Evolutionary conservation across 179 eudicot genomes (phyloP), one percentile per base, ranked within the genome.

Genomic region (Actinidia arguta): DNA sequence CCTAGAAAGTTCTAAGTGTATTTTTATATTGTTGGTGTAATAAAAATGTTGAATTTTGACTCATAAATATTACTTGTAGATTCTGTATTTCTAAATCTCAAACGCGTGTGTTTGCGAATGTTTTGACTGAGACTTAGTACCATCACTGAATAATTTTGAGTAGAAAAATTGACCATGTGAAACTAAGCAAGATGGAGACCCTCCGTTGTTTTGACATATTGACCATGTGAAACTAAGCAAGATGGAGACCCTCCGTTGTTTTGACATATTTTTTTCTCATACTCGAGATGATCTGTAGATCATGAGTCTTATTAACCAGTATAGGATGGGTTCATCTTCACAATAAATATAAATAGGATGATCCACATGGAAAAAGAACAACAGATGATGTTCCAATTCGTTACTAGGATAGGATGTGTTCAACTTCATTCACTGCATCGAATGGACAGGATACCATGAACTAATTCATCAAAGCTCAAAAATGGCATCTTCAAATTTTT

Each of bases 111-210:
- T n/a, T n/a, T n/a, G n/a, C n/a, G n/a, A n/a, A n/a, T n/a, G n/a
- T n/a, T n/a, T n/a, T n/a, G n/a, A n/a, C n/a, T n/a, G n/a, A n/a
- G n/a, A n/a, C n/a, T n/a, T n/a, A n/a, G n/a, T n/a, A n/a, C n/a
- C n/a, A n/a, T n/a, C n/a, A n/a, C n/a, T n/a, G n/a, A n/a, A n/a
- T n/a, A n/a, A n/a, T n/a, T n/a, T n/a, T n/a, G n/a, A n/a, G n/a
- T n/a, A n/a, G n/a, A n/a, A n/a, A n/a, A n/a, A n/a, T n/a, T n/a
- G n/a, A n/a, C n/a, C n/a, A n/a, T n/a, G n/a, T n/a, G n/a, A n/a
- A n/a, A n/a, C n/a, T n/a, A 77, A 77, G 70, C 69, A 77, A 25
- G 44, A 62, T n/a, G 39, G 27, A 20, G 63, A 61, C 70, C 50
- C 59, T 44, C 54, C 22, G 36, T 62, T 7, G 61, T 51, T 25